Conservation (phyloP, 1,284 basidiomycete genomes). For the Anthracocystis setariae region DNA sequence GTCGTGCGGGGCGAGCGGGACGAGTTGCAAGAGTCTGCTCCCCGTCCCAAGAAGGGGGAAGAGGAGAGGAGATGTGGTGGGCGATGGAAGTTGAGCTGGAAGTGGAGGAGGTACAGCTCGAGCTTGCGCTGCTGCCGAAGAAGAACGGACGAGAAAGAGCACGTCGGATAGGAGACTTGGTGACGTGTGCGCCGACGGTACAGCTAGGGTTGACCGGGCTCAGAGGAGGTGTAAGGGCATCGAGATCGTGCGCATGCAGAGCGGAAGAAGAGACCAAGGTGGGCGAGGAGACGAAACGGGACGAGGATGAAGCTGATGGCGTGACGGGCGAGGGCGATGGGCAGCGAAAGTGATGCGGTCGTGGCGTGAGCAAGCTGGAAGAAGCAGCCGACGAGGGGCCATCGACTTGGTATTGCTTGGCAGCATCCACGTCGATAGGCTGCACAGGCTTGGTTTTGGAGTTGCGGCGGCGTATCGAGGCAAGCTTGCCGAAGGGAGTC, state of each 20-base stretch:
- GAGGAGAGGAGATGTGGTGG: slow-evolving; percentile 12
- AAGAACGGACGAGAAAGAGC: slow-evolving; percentile 26
- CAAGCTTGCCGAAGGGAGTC: slow-evolving; percentile 17
- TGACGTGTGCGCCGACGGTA: slow-evolving; percentile 9
- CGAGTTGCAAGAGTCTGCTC: slow-evolving; percentile 9
- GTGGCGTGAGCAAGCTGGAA: slow-evolving; percentile 18
- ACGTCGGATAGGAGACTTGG: slow-evolving; percentile 32
- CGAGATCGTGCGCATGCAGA: slow-evolving; percentile 8
- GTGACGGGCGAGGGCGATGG: slow-evolving; percentile 23
- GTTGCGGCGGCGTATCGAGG: slow-evolving; percentile 23
- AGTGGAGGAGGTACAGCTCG: slow-evolving; percentile 1
- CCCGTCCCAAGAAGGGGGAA: slow-evolving; percentile 1
- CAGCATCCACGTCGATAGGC: slow-evolving; percentile 43
- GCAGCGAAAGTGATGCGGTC: slow-evolving; percentile 24
- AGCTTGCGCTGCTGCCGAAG: slow-evolving; percentile 16
- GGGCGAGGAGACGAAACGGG: slow-evolving; percentile 25
- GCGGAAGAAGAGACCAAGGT: slow-evolving; percentile 34
- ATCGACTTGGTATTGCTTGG: slow-evolving; percentile 21
- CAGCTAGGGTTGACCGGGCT: slow-evolving; percentile 17
- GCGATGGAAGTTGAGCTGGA: slow-evolving; percentile 1
- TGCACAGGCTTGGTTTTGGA: slow-evolving; percentile 22
- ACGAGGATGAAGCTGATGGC: slow-evolving; percentile 7
- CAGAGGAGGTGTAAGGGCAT: slow-evolving; percentile 28
- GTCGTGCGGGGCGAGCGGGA: slow-evolving; percentile 13
- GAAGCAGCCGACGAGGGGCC: slow-evolving; percentile 32